Evolutionary conservation across 2,329 filamentous ascomycete genomes (phyloP), one percentile per base, ranked within the genome.

Genomic region (Plectosphaerella plurivora): DNA sequence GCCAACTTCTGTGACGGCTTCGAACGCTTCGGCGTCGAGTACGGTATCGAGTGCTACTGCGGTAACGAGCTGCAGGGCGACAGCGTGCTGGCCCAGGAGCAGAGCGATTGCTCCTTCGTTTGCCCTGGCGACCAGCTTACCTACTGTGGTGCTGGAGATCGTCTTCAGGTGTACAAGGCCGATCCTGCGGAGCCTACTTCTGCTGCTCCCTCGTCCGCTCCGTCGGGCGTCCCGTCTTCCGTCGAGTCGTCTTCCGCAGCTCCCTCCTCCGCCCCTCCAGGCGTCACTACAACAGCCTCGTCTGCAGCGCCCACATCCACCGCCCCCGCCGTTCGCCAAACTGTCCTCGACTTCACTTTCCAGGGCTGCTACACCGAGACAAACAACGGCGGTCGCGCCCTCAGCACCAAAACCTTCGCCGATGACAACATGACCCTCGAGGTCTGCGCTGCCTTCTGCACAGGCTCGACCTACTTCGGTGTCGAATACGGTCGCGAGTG

Each of bases 381-480:
- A 0, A 61, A 57, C 6, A 54, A 58, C 44, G 53, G 53, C 5
- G 22, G 41, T 16, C 62, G 68, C 2, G 65, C 68, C 1, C 59
- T 72, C 4, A 57, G 47, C 4, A 58, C 57, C 11, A 62, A 60
- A 12, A 56, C 54, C 2, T 65, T 41, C 18, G 64, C 73, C 51
- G 59, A 77, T 35, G 73, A 73, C n/a, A 49, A 59, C 47, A 68
- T 76, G 61, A 72, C 65, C 56, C 73, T 68, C 61, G 71, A 68
- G 47, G 72, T 70, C 20, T 82, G 80, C 59, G 68, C 79, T 47
- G 62, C 66, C 5, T 74, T 76, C 62, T 84, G 81, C 63, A 33
- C 15, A 28, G 25, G 57, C 35, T 14, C 47, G 12, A 9, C 39
- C 24, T 47, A 49, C 42, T 50, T 50, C 48, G 57, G 57, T 14